These are phyloP conservation scores for Lagenaria siceraria DNA, from an alignment of 306 rosid genomes.

Conservation along the genomic window DNA sequence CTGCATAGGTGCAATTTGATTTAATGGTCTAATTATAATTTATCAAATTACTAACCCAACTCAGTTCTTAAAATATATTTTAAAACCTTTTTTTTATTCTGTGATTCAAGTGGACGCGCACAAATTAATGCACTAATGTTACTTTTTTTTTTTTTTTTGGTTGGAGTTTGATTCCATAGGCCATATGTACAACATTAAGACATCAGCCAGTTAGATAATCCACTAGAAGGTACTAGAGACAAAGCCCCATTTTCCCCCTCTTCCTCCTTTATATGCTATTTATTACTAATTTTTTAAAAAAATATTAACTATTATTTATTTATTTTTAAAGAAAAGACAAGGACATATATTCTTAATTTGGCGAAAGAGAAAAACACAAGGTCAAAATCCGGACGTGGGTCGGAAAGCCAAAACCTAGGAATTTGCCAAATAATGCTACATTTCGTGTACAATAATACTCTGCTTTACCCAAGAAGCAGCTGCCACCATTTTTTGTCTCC, in stretches of 20 bases:
- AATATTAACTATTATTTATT: too few relatives aligned
- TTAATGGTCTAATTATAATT: too few relatives aligned
- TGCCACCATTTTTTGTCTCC: not conserved
- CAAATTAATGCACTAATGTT: too few relatives aligned
- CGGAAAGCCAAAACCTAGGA: not conserved
- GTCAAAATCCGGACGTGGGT: not conserved
- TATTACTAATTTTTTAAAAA: too few relatives aligned
- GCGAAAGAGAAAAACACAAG: not conserved
- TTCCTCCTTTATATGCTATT: not conserved
- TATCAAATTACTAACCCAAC: too few relatives aligned
- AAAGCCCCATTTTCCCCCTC: not conserved
- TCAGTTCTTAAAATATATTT: too few relatives aligned
- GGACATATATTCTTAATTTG: not conserved
- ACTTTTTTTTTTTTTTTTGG: too few relatives aligned
- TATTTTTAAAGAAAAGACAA: not conserved
- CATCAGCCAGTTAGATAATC: not conserved
- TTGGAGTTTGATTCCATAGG: too few relatives aligned
- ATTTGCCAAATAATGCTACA: not conserved
- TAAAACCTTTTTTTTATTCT: too few relatives aligned
- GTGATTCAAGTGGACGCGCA: too few relatives aligned
- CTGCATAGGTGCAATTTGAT: too few relatives aligned
- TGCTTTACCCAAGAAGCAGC: not conserved
- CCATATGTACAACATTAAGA: too few relatives aligned
- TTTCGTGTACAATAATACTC: not conserved
- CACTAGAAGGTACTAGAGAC: not conserved